phyloP scores from a whole-genome alignment of 2,329 filamentous ascomycete genomes.

The Thermoascus crustaceus region DNA sequence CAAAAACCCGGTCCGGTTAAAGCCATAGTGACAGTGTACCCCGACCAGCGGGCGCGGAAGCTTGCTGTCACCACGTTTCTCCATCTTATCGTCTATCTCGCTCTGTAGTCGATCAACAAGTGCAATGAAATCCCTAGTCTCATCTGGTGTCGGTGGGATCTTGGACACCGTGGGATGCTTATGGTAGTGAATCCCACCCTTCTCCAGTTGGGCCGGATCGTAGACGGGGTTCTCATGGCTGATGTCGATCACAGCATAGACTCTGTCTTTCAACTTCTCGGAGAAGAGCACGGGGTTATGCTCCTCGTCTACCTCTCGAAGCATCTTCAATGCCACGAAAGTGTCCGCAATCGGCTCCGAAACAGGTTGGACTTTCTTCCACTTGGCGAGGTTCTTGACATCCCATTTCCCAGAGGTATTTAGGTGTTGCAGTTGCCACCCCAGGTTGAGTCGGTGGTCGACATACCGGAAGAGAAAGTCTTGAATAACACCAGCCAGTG shows the following conservation, averaged over 20 bases:
- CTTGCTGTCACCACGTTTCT: conserved; percentile 35
- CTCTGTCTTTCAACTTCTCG: conserved; percentile 54
- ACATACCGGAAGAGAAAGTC: conserved; percentile 70
- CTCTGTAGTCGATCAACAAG: conserved; percentile 53
- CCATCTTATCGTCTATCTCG: conserved; percentile 43
- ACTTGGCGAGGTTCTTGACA: conserved; percentile 91
- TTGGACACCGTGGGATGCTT: conserved; percentile 93
- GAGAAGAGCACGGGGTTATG: conserved; percentile 72
- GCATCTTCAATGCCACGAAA: conserved; percentile 87
- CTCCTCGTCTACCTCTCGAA: conserved; percentile 76
- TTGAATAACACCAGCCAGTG: conserved; percentile 71
- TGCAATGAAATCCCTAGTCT: conserved; percentile 52
- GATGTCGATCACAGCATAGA: conserved; percentile 80
- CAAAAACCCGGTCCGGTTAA: conserved; percentile 89
- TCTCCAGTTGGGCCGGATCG: conserved; percentile 62
- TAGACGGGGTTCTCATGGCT: conserved; percentile 87
- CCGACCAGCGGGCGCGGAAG: conserved; percentile 51
- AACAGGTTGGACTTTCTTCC: conserved; percentile 71
- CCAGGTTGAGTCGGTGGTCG: conserved; percentile 68
- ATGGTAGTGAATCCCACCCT: conserved; percentile 61
- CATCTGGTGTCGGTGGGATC: conserved; percentile 62
- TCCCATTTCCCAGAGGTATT: conserved; percentile 94
- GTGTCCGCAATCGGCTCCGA: conserved; percentile 68
- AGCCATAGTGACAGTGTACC: conserved; percentile 93
- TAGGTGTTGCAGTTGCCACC: conserved; percentile 86